Evolutionary conservation across 768 basidiomycete genomes (phyloP).

Genomic region (Calvatia gigantea): DNA sequence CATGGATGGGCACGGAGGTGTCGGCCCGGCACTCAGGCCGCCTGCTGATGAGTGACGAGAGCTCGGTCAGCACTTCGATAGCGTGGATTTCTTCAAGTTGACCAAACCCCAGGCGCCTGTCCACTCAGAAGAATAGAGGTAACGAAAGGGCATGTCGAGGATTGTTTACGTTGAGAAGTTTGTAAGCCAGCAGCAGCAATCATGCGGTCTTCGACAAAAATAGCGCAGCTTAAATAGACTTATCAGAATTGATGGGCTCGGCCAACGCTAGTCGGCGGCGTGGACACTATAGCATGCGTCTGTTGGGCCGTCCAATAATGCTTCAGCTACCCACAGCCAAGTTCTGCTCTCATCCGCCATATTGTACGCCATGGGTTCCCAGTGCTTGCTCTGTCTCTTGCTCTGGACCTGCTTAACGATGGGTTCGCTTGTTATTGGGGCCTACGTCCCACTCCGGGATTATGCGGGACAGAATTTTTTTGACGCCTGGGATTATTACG

Average conservation of each 20-base stretch:
- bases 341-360: background rate
- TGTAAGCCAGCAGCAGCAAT: too few relatives aligned
- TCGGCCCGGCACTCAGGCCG: too few relatives aligned
- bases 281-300: background rate
- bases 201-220: too few relatives aligned
- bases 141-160: too few relatives aligned
- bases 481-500: constrained; percentile 15
- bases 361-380: background rate
- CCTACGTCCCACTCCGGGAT: constrained; percentile 12
- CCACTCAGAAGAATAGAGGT: too few relatives aligned
- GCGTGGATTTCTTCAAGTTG: too few relatives aligned
- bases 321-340: background rate
- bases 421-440: background rate
- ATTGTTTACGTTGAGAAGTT: too few relatives aligned
- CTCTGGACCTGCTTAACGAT: background rate
- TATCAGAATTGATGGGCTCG: background rate
- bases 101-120: too few relatives aligned
- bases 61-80: too few relatives aligned
- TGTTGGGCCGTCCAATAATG: background rate
- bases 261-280: background rate
- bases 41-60: too few relatives aligned
- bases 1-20: too few relatives aligned
- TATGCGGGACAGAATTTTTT: constrained; percentile 16
- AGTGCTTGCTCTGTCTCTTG: background rate
- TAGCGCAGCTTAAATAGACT: background rate